Base-by-base conservation (phyloP, 345 rosid species). In the Physaria fendleri region DNA sequence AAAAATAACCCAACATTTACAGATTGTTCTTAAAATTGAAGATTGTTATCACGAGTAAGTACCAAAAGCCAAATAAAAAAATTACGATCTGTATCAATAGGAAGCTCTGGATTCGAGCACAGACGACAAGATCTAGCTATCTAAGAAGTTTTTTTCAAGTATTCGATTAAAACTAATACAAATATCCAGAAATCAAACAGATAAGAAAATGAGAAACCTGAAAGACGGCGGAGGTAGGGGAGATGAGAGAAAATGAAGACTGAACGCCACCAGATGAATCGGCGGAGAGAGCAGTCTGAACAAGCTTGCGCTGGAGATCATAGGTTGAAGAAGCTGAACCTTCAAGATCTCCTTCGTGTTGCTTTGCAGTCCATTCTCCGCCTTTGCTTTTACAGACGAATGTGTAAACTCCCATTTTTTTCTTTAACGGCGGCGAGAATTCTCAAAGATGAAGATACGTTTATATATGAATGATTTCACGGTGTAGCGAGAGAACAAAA, bases 221-320 rank as follows among this genome's bases (percentile, higher is more conserved):
- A 61, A 63, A 90, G 47, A 90, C 86, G 49, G 76, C 97, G 34
- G 97, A 90, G 25, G 74, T 63, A 20, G 97, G 97, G 13, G 81
- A 58, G 62, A 90, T 29, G 29, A 73, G 68, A 15, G 96, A 77
- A 82, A 90, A 90, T 8, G 97, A 87, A 35, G 89, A 83, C 77
- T 78, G 90, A 16, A 90, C 89, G 9, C 87, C 85, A 1, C 94
- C 94, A 20, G 92, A 81, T 3, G 84, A 78, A 71, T 78, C 96
- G 11, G 70, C 8, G 28, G 88, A 55, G 73, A 67, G 67, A 61
- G 84, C 88, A 6, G 84, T 52, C 58, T 83, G 82, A 43, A 87
- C 98, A 60, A 91, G 89, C 70, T 88, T 82, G 54, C 98, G 77
- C 69, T 77, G 81, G 44, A 91, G 83, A 1, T 77, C 81, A 81